Percentiles rank a stretch among this genome's conserved stretches.
phyloP scores from a whole-genome alignment of 164 flowering plant species.

The Aristolochia fimbriata region DNA sequence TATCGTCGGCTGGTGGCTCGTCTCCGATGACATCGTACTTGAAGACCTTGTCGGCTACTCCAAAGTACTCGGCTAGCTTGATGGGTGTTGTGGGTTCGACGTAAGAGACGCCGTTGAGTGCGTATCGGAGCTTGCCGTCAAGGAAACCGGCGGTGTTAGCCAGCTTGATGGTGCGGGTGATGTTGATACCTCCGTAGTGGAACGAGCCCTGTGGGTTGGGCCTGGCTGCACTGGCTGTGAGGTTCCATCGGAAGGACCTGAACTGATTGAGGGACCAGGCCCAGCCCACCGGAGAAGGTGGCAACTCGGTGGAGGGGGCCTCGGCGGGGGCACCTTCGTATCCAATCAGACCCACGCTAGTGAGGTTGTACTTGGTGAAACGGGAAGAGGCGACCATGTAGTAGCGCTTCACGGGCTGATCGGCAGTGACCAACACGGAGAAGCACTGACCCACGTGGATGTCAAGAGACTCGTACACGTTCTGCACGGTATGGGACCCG shows the following conservation, averaged over 20 bases:
- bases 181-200: conserved; percentile 33
- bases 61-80: conserved; percentile 33
- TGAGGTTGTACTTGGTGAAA: conserved; percentile 39
- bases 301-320: conserved; percentile 25
- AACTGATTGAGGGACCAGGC: conserved; percentile 19
- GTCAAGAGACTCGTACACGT: conserved; percentile 47
- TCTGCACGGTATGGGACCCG: conserved; percentile 55
- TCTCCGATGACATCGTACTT: conserved; percentile 24
- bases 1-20: conserved; percentile 11
- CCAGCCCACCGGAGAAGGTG: neutral
- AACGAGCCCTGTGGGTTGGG: conserved; percentile 41
- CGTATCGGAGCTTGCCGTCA: conserved; percentile 27
- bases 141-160: conserved; percentile 6
- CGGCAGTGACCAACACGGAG: conserved; percentile 58
- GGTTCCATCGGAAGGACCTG: conserved; percentile 31
- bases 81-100: conserved; percentile 16
- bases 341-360: conserved; percentile 35
- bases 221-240: conserved; percentile 32
- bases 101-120: conserved; percentile 28
- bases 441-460: conserved; percentile 58
- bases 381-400: conserved; percentile 49
- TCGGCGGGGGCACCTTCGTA: conserved; percentile 37
- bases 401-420: conserved; percentile 44
- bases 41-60: conserved; percentile 19
- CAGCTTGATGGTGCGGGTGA: conserved; percentile 15